Evolutionary conservation across 805 yeast genomes (phyloP), one percentile per base, ranked within the genome.

Genomic region (Starmerella kuoi): DNA sequence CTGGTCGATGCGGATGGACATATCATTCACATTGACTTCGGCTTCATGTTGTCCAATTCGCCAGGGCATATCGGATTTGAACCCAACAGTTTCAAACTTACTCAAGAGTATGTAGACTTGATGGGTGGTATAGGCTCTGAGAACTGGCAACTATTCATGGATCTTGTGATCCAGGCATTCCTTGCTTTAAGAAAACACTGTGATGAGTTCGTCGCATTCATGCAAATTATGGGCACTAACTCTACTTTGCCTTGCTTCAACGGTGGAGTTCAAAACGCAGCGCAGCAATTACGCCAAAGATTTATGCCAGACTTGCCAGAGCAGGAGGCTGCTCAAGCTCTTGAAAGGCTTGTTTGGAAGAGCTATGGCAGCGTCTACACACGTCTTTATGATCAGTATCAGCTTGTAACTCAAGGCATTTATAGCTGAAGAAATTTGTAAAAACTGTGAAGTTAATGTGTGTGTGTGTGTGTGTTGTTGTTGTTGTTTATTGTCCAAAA

Each of bases 61-160:
- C 99, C 99, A 0, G 98, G 98, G 3, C 80, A 94, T 37, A 86
- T 91, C 42, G 95, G 96, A 0, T 87, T 91, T 59, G 99, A 91
- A 58, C 93, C 95, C 1, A 95, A 97, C 1, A 96, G 98, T 1
- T 91, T 91, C 68, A 91, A 91, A 59, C 67, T 91, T 15, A 85
- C 97, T 0, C 68, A 69, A 45, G 99, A 91, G 55, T 91, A 91
- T 53, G 75, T 88, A 19, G 96, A 87, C 25, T 61, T 91, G 3
- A 60, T 91, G 51, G 98, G 94, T 9, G 97, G 97, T 0, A 42
- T 69, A 0, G 77, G 74, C 2, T 73, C 85, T 17, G 71, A 66
- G 19, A 63, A 71, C 39, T 91, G 74, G 62, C 57, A 63, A 31
- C 67, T 68, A 41, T 91, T 83, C 63, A 73, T 73, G 30, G 57